Percentiles rank a stretch among this genome's conserved stretches.
These are phyloP conservation scores for Penicillium waksmanii DNA, from an alignment of 495 filamentous ascomycete species.

Conservation along the genomic window DNA sequence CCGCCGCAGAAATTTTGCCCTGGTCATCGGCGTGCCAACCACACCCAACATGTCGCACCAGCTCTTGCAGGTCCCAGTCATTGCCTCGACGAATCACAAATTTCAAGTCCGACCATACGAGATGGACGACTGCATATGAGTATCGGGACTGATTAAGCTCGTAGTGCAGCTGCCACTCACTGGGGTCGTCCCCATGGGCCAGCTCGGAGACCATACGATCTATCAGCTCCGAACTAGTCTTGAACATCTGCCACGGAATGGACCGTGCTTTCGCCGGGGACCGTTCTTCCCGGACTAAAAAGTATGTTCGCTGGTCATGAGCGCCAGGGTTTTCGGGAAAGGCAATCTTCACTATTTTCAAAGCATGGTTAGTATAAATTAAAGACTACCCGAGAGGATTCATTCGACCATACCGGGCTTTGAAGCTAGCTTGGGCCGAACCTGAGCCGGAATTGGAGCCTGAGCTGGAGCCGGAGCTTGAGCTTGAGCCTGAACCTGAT, in stretches of 20 bases:
- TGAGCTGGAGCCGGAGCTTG: no score
- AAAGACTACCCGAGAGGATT: neutral
- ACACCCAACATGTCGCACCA: constrained; percentile 13
- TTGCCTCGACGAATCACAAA: constrained; percentile 17
- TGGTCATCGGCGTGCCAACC: constrained; percentile 18
- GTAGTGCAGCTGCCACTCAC: constrained; percentile 4
- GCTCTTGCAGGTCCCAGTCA: constrained; percentile 12
- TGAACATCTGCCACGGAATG: constrained; percentile 1
- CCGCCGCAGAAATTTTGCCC: constrained; percentile 7
- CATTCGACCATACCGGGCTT: neutral
- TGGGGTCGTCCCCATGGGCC: neutral
- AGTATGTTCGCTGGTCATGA: neutral
- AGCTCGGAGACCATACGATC: neutral
- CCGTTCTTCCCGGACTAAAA: neutral
- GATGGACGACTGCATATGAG: constrained; percentile 11
- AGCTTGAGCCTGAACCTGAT: neutral
- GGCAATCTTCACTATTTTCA: neutral
- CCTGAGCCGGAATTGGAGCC: no score
- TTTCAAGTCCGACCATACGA: constrained; percentile 8
- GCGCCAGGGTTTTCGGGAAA: neutral
- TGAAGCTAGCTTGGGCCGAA: no score
- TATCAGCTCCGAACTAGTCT: neutral
- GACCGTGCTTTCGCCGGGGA: constrained; percentile 1
- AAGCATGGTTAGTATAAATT: neutral
- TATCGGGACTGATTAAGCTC: neutral